Evolutionary conservation across 208 protist species (phyloP), one percentile per base, ranked within the genome.

Genomic region (Leishmania guyanensis): DNA sequence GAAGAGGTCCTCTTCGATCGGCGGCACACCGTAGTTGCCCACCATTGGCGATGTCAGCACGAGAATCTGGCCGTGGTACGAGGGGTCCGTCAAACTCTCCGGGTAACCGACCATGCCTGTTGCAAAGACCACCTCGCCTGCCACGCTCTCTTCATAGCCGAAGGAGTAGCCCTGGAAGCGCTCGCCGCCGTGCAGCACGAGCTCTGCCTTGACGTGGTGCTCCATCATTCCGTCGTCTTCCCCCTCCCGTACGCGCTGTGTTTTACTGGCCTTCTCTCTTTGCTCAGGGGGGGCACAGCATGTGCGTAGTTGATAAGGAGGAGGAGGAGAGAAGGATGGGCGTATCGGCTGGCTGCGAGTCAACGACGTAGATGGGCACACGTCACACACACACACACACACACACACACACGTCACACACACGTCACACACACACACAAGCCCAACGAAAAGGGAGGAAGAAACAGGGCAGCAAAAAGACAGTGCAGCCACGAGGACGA

Each of bases 51-150:
- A 98, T 20, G 99, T 99, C 17, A 99, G 89, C 14, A 99, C 98
- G 29, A 99, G 91, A 77, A 99, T 99, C 86, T 99, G 99, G 39
- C 96, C 98, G 10, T 95, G 86, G 91, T 99, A 99, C 10, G 99
- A 99, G 3, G 99, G 99, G 91, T 99, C 99, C 3, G 98, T 99
- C 14, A 99, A 88, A 76, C 89, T 94, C 86, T 97, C 92, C 4
- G 96, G 93, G 83, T 99, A 99, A 51, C 97, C 97, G 12, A 99
- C 97, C 97, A 99, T 99, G 33, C 96, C 97, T 17, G 98, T 99
- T 10, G 95, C 88, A 78, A 99, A 99, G 36, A 99, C 97, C 26
- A 97, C 93, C 85, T 98, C 96, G 50, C 96, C 96, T 3, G 93
- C 89, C 1, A 97, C 84, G 78, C 93, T 95, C 39, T 89, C 88